phyloP scores from a whole-genome alignment of 208 protist genomes.

The Porcisia deanei region DNA sequence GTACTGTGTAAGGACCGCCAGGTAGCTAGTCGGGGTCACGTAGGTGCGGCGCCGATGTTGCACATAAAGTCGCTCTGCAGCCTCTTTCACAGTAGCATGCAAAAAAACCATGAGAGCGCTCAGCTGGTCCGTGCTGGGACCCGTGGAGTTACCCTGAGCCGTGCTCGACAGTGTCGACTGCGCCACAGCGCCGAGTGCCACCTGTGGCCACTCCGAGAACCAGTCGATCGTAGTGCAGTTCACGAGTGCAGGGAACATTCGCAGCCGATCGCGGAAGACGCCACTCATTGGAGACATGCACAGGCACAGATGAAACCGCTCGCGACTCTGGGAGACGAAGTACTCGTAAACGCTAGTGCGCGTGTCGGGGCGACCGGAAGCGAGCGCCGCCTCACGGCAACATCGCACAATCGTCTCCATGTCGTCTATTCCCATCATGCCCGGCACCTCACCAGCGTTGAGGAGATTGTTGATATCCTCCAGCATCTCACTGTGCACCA shows the following conservation, averaged over 20 bases:
- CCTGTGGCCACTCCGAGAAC: conserved; percentile 95
- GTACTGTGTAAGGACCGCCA: conserved; percentile 93
- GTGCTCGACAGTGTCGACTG: conserved; percentile 19
- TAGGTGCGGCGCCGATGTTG: conserved; percentile 92
- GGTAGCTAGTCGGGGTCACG: conserved; percentile 96
- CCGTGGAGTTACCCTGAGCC: background rate
- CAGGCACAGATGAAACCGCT: conserved; percentile 95
- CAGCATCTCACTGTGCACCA: conserved; percentile 93
- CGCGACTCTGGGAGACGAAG: conserved; percentile 93
- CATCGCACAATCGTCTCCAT: conserved; percentile 91
- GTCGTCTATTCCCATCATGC: conserved; percentile 95
- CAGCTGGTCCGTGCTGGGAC: conserved; percentile 51
- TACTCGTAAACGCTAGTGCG: conserved; percentile 88
- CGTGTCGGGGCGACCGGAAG: conserved; percentile 86
- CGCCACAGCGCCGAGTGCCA: conserved; percentile 92
- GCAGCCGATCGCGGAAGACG: conserved; percentile 91
- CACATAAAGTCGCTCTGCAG: conserved; percentile 81
- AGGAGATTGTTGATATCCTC: conserved; percentile 98
- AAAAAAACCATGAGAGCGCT: conserved; percentile 87
- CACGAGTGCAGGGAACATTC: conserved; percentile 97
- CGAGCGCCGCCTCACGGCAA: conserved; percentile 65
- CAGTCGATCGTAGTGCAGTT: conserved; percentile 98
- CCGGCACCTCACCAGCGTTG: conserved; percentile 97
- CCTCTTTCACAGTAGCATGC: conserved; percentile 85
- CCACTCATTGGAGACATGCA: conserved; percentile 96